Conservation (phyloP, 2,329 filamentous ascomycete genomes). For the Venturia aucupariae region DNA sequence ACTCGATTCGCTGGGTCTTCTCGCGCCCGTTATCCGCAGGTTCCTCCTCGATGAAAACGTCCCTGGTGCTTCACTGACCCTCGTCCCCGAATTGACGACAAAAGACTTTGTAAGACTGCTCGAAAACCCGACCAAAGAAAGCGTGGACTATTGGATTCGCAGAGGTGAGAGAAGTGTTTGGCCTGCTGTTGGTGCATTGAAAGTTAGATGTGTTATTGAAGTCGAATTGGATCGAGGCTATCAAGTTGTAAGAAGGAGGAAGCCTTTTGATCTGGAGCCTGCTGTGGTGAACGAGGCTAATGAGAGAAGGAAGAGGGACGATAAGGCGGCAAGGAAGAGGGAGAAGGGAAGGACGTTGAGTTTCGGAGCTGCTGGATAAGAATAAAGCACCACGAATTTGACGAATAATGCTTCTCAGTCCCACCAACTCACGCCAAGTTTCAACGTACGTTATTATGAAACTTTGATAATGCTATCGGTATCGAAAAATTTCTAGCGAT, state of each 20-base stretch:
- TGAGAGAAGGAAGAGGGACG: slow-evolving; percentile 8
- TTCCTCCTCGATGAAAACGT: slow-evolving; percentile 78
- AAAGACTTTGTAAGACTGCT: slow-evolving; percentile 68
- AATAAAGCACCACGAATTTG: background rate
- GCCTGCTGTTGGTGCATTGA: slow-evolving; percentile 76
- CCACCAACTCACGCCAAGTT: no score
- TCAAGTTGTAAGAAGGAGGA: slow-evolving; percentile 58
- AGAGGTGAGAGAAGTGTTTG: slow-evolving; percentile 82
- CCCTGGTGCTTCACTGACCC: slow-evolving; percentile 65
- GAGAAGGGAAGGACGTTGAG: slow-evolving; percentile 5
- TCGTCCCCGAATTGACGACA: slow-evolving; percentile 69
- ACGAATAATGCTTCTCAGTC: background rate
- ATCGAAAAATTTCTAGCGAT: no score
- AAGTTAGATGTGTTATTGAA: slow-evolving; percentile 75
- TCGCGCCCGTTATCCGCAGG: slow-evolving; percentile 60
- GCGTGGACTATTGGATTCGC: slow-evolving; percentile 72
- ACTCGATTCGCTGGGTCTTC: slow-evolving; percentile 64
- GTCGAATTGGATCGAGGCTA: slow-evolving; percentile 81
- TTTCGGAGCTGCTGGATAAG: slow-evolving; percentile 11
- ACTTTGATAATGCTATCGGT: no score
- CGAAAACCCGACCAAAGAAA: slow-evolving; percentile 67
- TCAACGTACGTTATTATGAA: no score
- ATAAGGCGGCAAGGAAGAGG: slow-evolving; percentile 15
- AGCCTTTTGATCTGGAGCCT: slow-evolving; percentile 26
- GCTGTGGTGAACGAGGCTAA: background rate